A percentile compares a stretch with the other conserved stretches of the same genome.
phyloP scores from a whole-genome alignment of 192 early-diverging fungal species.

The Linnemannia elongata region DNA sequence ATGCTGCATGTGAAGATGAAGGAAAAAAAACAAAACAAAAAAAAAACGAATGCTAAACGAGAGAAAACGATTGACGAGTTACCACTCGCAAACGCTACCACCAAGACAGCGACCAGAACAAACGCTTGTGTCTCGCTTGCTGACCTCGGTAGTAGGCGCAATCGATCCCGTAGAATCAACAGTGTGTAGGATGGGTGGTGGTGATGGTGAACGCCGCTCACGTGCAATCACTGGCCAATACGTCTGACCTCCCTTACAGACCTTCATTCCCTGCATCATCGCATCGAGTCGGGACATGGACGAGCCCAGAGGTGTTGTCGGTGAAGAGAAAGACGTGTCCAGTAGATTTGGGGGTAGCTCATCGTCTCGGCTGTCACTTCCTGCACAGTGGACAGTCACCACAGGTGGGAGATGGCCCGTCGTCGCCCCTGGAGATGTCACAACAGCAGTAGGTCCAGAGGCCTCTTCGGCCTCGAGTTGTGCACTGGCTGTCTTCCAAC shows the following conservation, averaged over 20 bases:
- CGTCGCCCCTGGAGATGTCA: neutral
- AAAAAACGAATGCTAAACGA: neutral
- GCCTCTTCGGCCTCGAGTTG: slow-evolving; percentile 47
- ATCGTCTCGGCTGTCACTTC: neutral
- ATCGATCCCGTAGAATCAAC: slow-evolving; percentile 13
- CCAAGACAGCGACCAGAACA: slow-evolving; percentile 45
- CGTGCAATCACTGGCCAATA: slow-evolving; percentile 51
- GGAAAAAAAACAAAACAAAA: neutral
- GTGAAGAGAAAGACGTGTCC: slow-evolving; percentile 9
- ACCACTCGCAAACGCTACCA: slow-evolving; percentile 46
- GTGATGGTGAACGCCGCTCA: neutral
- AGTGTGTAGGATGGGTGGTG: neutral
- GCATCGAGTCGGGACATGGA: neutral
- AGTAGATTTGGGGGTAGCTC: neutral
- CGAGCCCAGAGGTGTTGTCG: neutral
- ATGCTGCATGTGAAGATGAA: neutral
- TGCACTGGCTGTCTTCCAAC: slow-evolving; percentile 54
- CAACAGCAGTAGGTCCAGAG: neutral
- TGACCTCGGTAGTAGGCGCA: neutral
- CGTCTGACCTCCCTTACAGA: slow-evolving; percentile 50
- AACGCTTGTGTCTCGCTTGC: slow-evolving; percentile 17
- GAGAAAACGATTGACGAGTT: neutral
- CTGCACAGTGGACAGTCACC: neutral
- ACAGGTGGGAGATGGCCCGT: slow-evolving; percentile 37
- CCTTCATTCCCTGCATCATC: slow-evolving; percentile 20